phyloP scores from a whole-genome alignment of 805 yeast species.

The Candida saitoana region DNA sequence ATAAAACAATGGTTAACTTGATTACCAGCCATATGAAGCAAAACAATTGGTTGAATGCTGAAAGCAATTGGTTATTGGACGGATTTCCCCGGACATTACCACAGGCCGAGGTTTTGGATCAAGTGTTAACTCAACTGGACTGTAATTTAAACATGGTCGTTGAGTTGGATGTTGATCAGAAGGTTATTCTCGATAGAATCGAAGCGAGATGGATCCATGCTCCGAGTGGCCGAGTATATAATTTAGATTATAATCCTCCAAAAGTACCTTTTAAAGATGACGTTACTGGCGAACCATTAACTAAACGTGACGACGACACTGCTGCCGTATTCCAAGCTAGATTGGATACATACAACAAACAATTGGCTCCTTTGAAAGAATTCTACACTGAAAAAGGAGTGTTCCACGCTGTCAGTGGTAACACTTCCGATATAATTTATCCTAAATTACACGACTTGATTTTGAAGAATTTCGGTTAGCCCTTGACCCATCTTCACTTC shows the following conservation, averaged over 20 bases:
- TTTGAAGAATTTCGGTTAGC: slow-evolving; percentile 9
- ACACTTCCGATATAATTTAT: slow-evolving; percentile 77
- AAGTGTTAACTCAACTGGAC: slow-evolving; percentile 31
- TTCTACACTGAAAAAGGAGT: slow-evolving; percentile 48
- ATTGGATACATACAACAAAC: slow-evolving; percentile 55
- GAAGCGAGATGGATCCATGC: slow-evolving; percentile 81
- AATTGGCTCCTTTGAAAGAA: slow-evolving; percentile 60
- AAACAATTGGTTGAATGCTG: slow-evolving; percentile 39
- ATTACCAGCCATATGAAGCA: slow-evolving; percentile 47
- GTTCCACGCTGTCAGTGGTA: slow-evolving; percentile 60
- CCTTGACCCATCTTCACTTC: background rate
- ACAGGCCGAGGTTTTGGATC: slow-evolving; percentile 64
- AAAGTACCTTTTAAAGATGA: slow-evolving; percentile 78
- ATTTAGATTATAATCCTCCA: slow-evolving; percentile 85
- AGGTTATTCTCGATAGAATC: slow-evolving; percentile 75
- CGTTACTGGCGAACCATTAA: slow-evolving; percentile 80
- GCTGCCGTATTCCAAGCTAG: slow-evolving; percentile 67
- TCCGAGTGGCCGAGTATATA: slow-evolving; percentile 84
- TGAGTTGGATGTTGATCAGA: slow-evolving; percentile 80
- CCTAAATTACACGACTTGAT: slow-evolving; percentile 53
- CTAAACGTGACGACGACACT: slow-evolving; percentile 80
- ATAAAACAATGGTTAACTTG: slow-evolving; percentile 57
- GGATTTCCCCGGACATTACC: slow-evolving; percentile 83
- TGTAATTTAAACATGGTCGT: slow-evolving; percentile 70
- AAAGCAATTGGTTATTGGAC: slow-evolving; percentile 71